Base-by-base conservation (phyloP, 2,329 filamentous ascomycete genomes). In the Lachnellula hyalina region DNA sequence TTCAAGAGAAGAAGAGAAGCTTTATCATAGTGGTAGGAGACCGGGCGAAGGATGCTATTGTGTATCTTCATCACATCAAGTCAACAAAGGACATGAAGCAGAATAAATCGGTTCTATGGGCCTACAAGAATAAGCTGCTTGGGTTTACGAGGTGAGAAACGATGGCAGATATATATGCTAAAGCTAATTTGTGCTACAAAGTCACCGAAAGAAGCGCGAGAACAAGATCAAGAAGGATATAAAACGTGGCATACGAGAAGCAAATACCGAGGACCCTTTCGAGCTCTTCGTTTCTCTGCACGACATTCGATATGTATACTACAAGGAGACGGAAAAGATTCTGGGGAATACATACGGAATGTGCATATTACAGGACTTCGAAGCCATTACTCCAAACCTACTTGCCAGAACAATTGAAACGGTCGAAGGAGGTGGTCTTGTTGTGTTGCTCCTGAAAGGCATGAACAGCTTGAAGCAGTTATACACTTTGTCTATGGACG, bases 321-420 rank as follows among this genome's bases (percentile, higher is more conserved):
- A 99, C 79, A 99, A 99, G 75, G 94, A 99, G 76, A 97, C 94
- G 28, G 94, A 99, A 68, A 97, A 96, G 79, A 96, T 99, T 68
- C 75, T 97, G 54, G 94, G 94, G 71, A 96, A 97, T 72, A 99
- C 94, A 44, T 99, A 94, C 70, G 93, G 93, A 70, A 96, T 96
- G 90, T 96, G 91, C 71, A 96, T 99, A 61, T 75, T 99, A 64
- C 94, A 99, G 72, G 94, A 99, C 70, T 99, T 99, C 67, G 94
- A 99, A 73, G 94, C 92, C 41, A 83, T 99, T 63, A 99, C 94
- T 9, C 94, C 94, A n/a, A 99, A 99, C 69, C 80, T 96, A 61
- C 82, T 99, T 34, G 94, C 94, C 21, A 84, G 93, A 59, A 96
- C 92, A 1, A 90, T 99, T 63, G 95, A 99, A 75, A 99, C 95